Base-by-base conservation (phyloP, 768 basidiomycete species). In the Thelephora aurantiotincta region DNA sequence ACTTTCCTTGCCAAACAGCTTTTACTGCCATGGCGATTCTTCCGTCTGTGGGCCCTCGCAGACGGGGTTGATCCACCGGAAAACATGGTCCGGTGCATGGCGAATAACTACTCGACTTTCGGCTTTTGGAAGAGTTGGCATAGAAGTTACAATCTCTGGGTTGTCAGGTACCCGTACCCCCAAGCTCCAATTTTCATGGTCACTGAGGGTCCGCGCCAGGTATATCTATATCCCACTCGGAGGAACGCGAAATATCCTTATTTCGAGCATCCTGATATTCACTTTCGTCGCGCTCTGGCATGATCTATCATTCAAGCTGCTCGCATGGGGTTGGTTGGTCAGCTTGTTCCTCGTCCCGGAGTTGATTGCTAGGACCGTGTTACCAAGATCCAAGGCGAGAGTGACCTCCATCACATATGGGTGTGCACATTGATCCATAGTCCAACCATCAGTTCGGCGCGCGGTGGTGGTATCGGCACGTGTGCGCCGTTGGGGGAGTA, bases 71-170 rank as follows among this genome's bases (percentile, higher is more conserved):
- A 96, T 55, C 85, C 91, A 0, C 96, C 94, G 0, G 96, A 99
- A 63, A 99, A 99, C 63, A 96, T 97, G 96, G 74, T 99, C 11
- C 76, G 96, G n/a, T 98, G 96, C 58, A 84, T 97, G 80, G 86
- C 80, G 18, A 99, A 98, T 62, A 98, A 97, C 61, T 97, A 97
- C 60, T 96, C 93, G 0, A 75, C 80, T 0, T 61, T 82, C 9
- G 91, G 91, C 0, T 98, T 99, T 63, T 98, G 96, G 96, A 66
- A 91, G 52, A 82, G 82, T 53, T 98, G 94, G 96, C 94, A 98
- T 60, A 71, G 96, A 6, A 89, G 85, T 52, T 97, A 92, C 64
- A 99, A 98, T 58, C 73, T 96, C 12, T 98, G 94, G 96, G 70
- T 93, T 42, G 77, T 91, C 34, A 71, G 93, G 87, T 91, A 63